A percentile compares a stretch with the other conserved stretches of the same genome.
These are phyloP conservation scores for Prorocentrum cordatum DNA, from an alignment of 169 alveolate genomes.

Conservation along the genomic window DNA sequence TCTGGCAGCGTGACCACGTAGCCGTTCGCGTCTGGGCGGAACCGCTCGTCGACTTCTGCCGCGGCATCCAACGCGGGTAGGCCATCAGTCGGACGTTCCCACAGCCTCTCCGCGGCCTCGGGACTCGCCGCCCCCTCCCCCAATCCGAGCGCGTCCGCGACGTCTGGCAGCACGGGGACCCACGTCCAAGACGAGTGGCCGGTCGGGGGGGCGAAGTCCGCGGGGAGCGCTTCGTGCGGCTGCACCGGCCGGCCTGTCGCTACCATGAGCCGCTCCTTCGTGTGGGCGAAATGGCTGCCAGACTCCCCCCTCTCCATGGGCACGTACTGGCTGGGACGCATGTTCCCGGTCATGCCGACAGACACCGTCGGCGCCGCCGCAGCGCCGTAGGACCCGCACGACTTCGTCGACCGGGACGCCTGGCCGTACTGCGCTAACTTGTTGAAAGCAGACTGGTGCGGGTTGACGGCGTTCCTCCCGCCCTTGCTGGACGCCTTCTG, in stretches of 20 bases:
- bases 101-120: background rate
- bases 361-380: background rate
- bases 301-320: background rate
- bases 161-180: conserved; percentile 1
- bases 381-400: background rate
- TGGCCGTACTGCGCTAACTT: background rate
- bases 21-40: background rate
- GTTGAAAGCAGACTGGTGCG: conserved; percentile 1
- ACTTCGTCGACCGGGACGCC: conserved; percentile 5
- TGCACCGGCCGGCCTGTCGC: background rate
- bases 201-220: background rate
- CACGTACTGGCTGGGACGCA: background rate
- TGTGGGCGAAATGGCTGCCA: background rate
- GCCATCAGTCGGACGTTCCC: background rate
- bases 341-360: background rate
- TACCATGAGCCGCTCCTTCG: background rate
- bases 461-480: no score
- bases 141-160: background rate
- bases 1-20: background rate
- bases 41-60: background rate
- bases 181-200: background rate
- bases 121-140: background rate
- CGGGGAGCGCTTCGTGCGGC: background rate
- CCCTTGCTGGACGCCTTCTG: background rate
- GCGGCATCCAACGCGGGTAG: background rate